Evolutionary conservation across 495 filamentous ascomycete species (phyloP), one percentile per base, ranked within the genome.

Genomic region (Podospora conica): DNA sequence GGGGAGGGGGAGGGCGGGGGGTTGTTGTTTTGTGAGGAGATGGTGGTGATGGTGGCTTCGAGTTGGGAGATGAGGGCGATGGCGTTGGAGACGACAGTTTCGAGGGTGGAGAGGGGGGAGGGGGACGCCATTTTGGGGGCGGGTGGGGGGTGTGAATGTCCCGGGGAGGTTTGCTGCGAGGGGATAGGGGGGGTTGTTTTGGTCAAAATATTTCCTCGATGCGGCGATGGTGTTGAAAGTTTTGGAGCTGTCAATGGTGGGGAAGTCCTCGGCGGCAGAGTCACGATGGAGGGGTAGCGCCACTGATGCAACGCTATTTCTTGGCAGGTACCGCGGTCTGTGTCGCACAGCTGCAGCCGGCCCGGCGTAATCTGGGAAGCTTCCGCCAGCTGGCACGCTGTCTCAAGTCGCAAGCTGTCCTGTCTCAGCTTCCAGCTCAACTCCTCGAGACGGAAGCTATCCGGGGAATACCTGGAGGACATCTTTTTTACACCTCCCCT

Each of bases 41-140:
- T 62, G 15, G 65, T 66, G 1, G 73, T 71, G 9, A 81, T 68
- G 28, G 74, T 70, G 0, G 63, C 23, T 70, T 81, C 78, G 56
- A 82, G 69, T 65, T 78, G 76, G 18, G 64, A 65, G 65, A 78
- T 74, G 4, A 82, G 72, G 22, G 62, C 20, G 23, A 75, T 48
- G 7, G 73, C 66, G 56, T 61, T 72, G 23, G 63, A 64, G 21
- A 74, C 61, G 10, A 75, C 62, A 23, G 66, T 55, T 54, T 66
- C 68, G 24, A 77, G 68, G 8, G 67, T 66, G 28, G 68, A 67
- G 53, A 74, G 61, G 15, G 66, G 56, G 21, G 53, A 54, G 0
- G 65, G 22, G n/a, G 72, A 57, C 3, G 74, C 25, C 65, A 77
- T 76, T 27, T 10, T 55, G 57, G 61, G 33, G 25, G 8, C 5